These are phyloP conservation scores for Salvia splendens DNA, from an alignment of 257 asterid species.

Conservation along the genomic window DNA sequence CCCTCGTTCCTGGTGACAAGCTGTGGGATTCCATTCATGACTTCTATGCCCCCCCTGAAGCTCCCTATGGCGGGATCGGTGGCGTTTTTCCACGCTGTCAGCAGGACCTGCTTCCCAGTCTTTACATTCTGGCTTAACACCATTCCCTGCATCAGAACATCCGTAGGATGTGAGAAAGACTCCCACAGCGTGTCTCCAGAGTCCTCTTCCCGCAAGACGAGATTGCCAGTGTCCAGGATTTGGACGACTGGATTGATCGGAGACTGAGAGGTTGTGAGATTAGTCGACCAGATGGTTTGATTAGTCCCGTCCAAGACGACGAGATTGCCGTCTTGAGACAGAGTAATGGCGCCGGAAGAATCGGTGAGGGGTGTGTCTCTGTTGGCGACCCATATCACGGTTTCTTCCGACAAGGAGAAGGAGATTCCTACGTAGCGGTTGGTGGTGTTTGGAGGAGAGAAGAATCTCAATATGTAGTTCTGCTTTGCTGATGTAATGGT, in stretches of 20 bases:
- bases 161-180: constrained; percentile 14
- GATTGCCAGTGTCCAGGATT: constrained; percentile 24
- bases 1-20: constrained; percentile 27
- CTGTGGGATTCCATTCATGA: constrained; percentile 23
- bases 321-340: constrained; percentile 18
- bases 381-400: constrained; percentile 40
- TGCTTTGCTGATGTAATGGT: constrained; percentile 24
- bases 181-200: not conserved
- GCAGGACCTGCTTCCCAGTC: constrained; percentile 26
- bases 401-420: constrained; percentile 36
- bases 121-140: constrained; percentile 28
- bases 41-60: constrained; percentile 35
- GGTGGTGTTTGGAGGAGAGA: constrained; percentile 35
- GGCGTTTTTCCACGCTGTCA: constrained; percentile 41
- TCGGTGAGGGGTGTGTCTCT: constrained; percentile 27
- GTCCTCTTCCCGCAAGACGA: not conserved
- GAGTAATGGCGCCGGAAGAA: not conserved
- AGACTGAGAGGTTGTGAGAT: not conserved
- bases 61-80: constrained; percentile 39
- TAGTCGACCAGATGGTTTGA: constrained; percentile 20
- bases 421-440: constrained; percentile 50
- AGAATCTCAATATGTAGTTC: constrained; percentile 35
- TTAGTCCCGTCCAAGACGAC: not conserved
- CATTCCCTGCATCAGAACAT: constrained; percentile 32
- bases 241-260: constrained; percentile 4